Conservation (phyloP, 805 yeast species). For the Ogataea pignaliae region DNA sequence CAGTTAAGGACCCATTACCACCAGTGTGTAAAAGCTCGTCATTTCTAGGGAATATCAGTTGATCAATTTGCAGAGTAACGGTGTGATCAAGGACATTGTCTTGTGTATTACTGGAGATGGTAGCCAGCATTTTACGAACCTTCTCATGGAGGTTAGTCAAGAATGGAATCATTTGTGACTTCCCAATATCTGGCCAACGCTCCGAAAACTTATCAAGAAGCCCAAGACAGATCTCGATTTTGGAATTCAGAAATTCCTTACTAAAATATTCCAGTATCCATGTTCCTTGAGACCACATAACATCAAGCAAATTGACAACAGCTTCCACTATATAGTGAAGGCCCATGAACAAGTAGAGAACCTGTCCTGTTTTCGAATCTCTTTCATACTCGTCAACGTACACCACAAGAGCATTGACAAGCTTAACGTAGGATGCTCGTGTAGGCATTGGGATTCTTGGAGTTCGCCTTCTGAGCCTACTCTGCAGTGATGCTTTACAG, state of each 20-base stretch:
- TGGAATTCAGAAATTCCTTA: conserved; percentile 8
- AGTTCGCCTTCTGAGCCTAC: conserved; percentile 11
- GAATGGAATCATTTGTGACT: conserved; percentile 6
- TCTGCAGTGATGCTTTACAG: conserved; percentile 10
- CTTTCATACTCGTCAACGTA: conserved; percentile 12
- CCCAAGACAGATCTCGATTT: conserved; percentile 6
- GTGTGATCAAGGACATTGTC: neutral
- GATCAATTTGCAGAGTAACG: conserved; percentile 6
- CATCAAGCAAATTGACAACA: conserved; percentile 8
- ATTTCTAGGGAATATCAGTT: conserved; percentile 7
- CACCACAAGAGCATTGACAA: conserved; percentile 7
- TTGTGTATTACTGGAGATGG: neutral
- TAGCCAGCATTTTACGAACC: conserved; percentile 2
- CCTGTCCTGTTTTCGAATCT: conserved; percentile 11
- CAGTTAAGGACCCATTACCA: neutral
- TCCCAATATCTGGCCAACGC: conserved; percentile 12
- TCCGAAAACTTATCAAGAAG: conserved; percentile 8
- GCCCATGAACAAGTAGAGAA: conserved; percentile 12
- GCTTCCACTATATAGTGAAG: conserved; percentile 12
- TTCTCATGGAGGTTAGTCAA: conserved; percentile 4
- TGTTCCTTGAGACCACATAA: conserved; percentile 10
- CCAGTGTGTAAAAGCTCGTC: neutral
- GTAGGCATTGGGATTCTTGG: conserved; percentile 11
- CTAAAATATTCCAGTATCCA: conserved; percentile 12
- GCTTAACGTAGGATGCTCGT: conserved; percentile 7